Evolutionary conservation across 1,284 basidiomycete genomes (phyloP), one percentile per base, ranked within the genome.

Genomic region (Marasmius fiardii): DNA sequence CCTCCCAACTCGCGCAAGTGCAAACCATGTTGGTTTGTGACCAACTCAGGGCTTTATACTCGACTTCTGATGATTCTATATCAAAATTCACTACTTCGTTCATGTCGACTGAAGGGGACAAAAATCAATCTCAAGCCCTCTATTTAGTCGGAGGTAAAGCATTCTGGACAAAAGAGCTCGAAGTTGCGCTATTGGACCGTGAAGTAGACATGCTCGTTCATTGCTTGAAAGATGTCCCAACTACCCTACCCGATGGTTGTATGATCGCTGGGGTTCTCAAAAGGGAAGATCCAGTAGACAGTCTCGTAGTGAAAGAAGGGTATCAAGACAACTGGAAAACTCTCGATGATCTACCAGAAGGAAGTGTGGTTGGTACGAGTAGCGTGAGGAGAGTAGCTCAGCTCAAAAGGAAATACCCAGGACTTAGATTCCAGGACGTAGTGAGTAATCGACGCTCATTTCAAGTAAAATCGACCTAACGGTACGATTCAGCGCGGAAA

Each of bases 141-240:
- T 91, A 90, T 68, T 74, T 89, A 20, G 72, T 92, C n/a, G 90
- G 87, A 21, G 92, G 92, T 14, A 94, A 95, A 71, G 86, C 90
- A 0, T 75, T 98, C 16, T 98, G 95, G 95, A 98, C 95, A 28
- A 91, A 93, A 67, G 95, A 98, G 67, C 85, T 98, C 58, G 95
- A 98, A 69, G 88, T 90, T 20, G 86, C 90, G 23, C 77, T 98
- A 52, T 77, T 82, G 44, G 79, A 85, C 41, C 77, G 81, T 18
- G 74, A 78, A 11, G 91, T 97, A 52, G 97, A 99, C 69, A 87
- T 98, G 76, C 86, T 99, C 64, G 88, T 99, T 20, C 97, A 99
- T 73, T 88, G 83, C 54, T 78, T 94, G 64, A 99, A 99, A 72
- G 97, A 99, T 70, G 85, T 98, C 18, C 96, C 96, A 10, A 99